Base-by-base conservation (phyloP, 805 yeast genomes). In the Metschnikowia peoriensis region DNA sequence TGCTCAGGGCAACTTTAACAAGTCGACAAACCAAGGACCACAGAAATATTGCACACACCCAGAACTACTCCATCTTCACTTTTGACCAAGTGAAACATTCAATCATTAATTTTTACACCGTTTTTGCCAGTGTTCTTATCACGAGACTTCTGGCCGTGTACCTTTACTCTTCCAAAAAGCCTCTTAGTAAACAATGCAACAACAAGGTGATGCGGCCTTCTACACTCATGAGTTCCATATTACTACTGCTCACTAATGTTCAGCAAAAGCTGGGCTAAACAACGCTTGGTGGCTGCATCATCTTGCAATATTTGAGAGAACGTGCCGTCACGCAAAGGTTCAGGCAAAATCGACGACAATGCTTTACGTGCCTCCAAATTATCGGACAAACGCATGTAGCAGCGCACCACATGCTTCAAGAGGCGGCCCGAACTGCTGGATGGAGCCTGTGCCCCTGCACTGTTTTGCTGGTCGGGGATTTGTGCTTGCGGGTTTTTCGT, bases 331-430 rank as follows among this genome's bases (percentile, higher is more conserved):
- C 89, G 83, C 62, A 93, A 77, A 2, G 96, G 89, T 60, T 87
- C 93, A 1, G 99, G 98, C 47, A 94, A 72, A 22, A 89, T 85
- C 53, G 84, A 86, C 44, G 88, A 85, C 59, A 93, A 76, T 0
- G 97, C 91, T 57, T 88, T 88, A 59, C 97, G 79, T 2, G 98
- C 97, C 57, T 96, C 96, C 37, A 84, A 76, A 62, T 93, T 92
- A 66, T 93, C 99, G 43, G 94, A 84, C 45, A 93, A 77, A 58
- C 99, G 81, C 72, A 93, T 76, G 66, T 93, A 93, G 67, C 99
- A 93, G 66, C 97, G 81, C 29, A 93, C 94, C 35, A 93, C 96
- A 66, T 94, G 98, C 66, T 93, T 92, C 55, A 93, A 76, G 47
- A 93, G 75, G 61, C 98, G 80, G 0, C 93, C 91, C 0, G 97